phyloP scores from a whole-genome alignment of 768 basidiomycete species.

The Lactarius evosmus region DNA sequence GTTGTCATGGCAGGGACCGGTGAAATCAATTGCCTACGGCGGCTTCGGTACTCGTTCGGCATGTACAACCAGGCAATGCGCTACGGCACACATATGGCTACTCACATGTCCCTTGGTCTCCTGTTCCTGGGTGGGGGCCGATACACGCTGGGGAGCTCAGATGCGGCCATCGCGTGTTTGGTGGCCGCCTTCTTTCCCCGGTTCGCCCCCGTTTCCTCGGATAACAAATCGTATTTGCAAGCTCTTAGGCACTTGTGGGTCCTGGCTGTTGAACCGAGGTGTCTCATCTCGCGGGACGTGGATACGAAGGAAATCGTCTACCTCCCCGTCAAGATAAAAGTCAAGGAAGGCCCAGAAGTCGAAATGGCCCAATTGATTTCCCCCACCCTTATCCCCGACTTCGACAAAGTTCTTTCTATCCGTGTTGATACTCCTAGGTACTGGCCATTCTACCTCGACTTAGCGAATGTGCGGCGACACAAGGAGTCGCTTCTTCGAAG shows the following conservation, averaged over 20 bases:
- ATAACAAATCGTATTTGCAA: conserved; percentile 89
- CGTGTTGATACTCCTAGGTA: conserved; percentile 92
- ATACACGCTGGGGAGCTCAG: conserved; percentile 87
- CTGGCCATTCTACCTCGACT: conserved; percentile 88
- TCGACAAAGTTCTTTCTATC: conserved; percentile 77
- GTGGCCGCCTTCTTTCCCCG: conserved; percentile 90
- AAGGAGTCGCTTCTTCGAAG: conserved; percentile 64
- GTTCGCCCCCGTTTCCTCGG: conserved; percentile 71
- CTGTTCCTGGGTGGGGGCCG: conserved; percentile 92
- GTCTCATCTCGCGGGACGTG: conserved; percentile 87
- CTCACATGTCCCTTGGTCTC: conserved; percentile 85
- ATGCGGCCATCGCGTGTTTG: conserved; percentile 88
- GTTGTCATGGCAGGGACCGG: conserved; percentile 99
- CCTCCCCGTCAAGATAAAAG: conserved; percentile 84
- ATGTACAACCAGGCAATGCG: conserved; percentile 70
- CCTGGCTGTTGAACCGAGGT: conserved; percentile 90
- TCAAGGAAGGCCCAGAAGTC: conserved; percentile 59
- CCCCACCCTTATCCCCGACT: conserved; percentile 88
- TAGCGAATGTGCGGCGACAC: conserved; percentile 63
- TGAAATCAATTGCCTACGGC: conserved; percentile 82
- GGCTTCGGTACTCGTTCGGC: conserved; percentile 87
- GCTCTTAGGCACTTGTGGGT: conserved; percentile 96
- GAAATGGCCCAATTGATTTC: conserved; percentile 82
- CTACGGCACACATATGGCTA: conserved; percentile 88
- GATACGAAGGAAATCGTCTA: conserved; percentile 90